Percentiles rank a stretch among this genome's conserved stretches.
Evolutionary conservation across 2,329 filamentous ascomycete species (phyloP).

Genomic region (Zasmidium cellare): DNA sequence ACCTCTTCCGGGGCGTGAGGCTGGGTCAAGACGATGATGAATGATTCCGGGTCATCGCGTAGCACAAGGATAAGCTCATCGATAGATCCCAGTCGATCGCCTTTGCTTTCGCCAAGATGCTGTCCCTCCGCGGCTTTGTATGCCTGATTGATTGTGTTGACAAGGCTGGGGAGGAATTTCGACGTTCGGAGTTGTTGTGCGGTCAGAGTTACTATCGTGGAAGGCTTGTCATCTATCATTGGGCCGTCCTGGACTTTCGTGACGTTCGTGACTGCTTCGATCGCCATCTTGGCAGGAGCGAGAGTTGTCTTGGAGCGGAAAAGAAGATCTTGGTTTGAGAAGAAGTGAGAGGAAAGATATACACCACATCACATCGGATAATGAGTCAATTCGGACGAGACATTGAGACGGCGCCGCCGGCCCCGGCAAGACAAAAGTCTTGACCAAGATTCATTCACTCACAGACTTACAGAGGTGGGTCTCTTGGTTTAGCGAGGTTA

Average conservation of each 20-base stretch:
- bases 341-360: neutral
- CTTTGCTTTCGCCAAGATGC: conserved; percentile 7
- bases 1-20: conserved; percentile 4
- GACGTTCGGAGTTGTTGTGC: conserved; percentile 8
- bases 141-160: conserved; percentile 16
- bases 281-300: neutral
- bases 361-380: neutral
- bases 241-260: conserved; percentile 1
- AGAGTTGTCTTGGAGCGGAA: too few relatives aligned
- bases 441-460: neutral
- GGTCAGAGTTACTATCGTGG: conserved; percentile 8
- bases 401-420: too few relatives aligned
- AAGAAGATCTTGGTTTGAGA: too few relatives aligned
- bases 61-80: conserved; percentile 13
- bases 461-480: neutral
- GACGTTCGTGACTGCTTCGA: neutral
- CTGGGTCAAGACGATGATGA: conserved; percentile 12
- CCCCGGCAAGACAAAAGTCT: neutral
- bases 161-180: conserved; percentile 6
- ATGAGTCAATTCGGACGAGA: too few relatives aligned
- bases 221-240: conserved; percentile 2
- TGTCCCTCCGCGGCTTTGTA: conserved; percentile 11
- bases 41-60: conserved; percentile 15
- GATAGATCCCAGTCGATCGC: conserved; percentile 13
- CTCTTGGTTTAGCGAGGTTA: neutral